Conservation (phyloP, 345 rosid genomes). For the Syzygium aromaticum region DNA sequence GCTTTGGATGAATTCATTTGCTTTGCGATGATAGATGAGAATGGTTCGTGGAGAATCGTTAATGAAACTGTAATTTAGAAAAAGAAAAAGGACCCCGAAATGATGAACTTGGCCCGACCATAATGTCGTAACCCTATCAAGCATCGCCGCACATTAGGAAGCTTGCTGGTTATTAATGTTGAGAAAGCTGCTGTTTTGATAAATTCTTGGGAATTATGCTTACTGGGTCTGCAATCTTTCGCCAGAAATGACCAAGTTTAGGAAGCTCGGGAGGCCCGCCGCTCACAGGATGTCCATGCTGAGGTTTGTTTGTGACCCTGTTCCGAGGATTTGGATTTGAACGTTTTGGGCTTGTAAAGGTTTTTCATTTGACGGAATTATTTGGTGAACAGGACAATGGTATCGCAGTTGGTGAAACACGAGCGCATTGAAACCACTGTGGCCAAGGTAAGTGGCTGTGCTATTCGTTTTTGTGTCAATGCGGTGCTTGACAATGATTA, state of each 20-base stretch:
- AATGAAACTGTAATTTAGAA: not conserved
- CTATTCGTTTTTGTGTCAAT: not conserved
- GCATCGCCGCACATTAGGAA: too few relatives aligned
- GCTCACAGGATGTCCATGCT: slow-evolving; percentile 92
- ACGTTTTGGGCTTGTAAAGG: not conserved
- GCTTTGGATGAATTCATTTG: not conserved
- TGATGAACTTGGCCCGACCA: not conserved
- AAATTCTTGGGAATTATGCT: not conserved
- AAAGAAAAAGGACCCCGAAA: not conserved
- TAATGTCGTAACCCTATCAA: not conserved
- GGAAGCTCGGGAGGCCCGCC: slow-evolving; percentile 71
- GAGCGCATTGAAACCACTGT: slow-evolving; percentile 91
- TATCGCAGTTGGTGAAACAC: slow-evolving; percentile 91
- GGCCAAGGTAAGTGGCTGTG: slow-evolving; percentile 42
- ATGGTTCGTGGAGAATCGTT: not conserved
- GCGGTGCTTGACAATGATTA: not conserved
- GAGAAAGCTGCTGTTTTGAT: not conserved
- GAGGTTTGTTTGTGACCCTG: slow-evolving; percentile 30
- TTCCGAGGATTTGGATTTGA: not conserved
- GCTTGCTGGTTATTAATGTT: not conserved
- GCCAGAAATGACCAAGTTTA: slow-evolving; percentile 59
- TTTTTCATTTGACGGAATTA: not conserved
- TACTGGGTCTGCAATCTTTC: not conserved
- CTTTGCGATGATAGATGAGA: not conserved
- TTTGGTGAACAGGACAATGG: slow-evolving; percentile 57